Evolutionary conservation across 306 rosid species (phyloP).

Genomic region (Medicago arabica): DNA sequence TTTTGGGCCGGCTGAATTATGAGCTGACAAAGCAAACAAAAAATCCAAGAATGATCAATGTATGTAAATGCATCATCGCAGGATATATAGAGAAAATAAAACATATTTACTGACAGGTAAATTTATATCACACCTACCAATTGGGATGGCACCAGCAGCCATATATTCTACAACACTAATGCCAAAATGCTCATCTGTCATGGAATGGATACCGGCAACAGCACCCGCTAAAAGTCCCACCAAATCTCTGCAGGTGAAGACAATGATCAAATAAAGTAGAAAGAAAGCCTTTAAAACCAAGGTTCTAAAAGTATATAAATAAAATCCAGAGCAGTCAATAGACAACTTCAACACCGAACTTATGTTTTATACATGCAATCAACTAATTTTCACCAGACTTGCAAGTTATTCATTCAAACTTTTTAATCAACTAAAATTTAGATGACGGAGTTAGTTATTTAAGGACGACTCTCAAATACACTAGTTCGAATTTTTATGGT

Average conservation of each 20-base stretch:
- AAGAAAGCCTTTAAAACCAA: constrained; percentile 23
- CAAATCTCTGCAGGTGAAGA: constrained; percentile 68
- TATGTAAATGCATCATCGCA: neutral
- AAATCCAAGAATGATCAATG: constrained; percentile 33
- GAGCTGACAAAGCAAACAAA: constrained; percentile 61
- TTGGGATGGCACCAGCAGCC: constrained; percentile 98
- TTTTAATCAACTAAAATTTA: neutral
- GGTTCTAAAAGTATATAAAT: constrained; percentile 21
- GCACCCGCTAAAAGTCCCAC: constrained; percentile 76
- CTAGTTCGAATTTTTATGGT: neutral
- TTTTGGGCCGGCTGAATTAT: constrained; percentile 96
- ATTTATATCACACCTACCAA: constrained; percentile 60
- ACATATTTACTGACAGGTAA: constrained; percentile 1
- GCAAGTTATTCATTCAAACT: neutral
- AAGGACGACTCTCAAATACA: neutral
- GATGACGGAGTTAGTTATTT: neutral
- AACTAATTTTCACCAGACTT: neutral
- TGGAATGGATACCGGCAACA: constrained; percentile 89
- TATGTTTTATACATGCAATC: neutral
- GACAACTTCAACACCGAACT: neutral
- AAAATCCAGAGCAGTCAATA: neutral
- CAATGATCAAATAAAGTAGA: constrained; percentile 25
- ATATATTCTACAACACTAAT: constrained; percentile 93
- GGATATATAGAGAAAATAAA: constrained; percentile 1
- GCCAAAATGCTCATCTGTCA: constrained; percentile 98